A percentile compares a stretch with the other conserved stretches of the same genome.
phyloP scores from a whole-genome alignment of 1,284 basidiomycete species.

The Trichosporon sp. region DNA sequence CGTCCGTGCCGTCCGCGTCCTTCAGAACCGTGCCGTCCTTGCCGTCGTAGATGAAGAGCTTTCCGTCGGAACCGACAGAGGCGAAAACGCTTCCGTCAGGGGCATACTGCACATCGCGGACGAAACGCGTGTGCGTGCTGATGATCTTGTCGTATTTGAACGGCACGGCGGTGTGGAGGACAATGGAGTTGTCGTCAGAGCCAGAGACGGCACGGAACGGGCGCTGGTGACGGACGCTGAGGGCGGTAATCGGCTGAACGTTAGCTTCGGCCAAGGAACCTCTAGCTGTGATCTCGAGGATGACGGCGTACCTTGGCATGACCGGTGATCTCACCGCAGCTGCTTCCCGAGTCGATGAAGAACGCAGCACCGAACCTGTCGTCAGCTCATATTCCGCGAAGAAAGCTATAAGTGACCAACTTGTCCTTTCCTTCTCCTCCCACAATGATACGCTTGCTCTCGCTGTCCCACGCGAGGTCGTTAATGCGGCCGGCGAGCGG shows the following conservation, averaged over 20 bases:
- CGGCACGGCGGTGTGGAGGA: constrained; percentile 76
- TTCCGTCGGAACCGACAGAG: constrained; percentile 88
- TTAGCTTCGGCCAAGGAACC: background rate
- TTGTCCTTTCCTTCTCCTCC: constrained; percentile 94
- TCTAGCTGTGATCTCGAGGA: too few relatives aligned
- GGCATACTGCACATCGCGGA: constrained; percentile 86
- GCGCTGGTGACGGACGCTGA: constrained; percentile 83
- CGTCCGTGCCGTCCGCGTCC: constrained; percentile 64
- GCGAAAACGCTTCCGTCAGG: constrained; percentile 80
- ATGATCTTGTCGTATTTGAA: constrained; percentile 91
- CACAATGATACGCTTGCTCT: constrained; percentile 91
- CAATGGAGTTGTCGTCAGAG: constrained; percentile 78
- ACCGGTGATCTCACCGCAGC: constrained; percentile 89
- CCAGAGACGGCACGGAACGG: constrained; percentile 90
- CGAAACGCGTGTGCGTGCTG: constrained; percentile 87
- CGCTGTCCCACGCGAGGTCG: constrained; percentile 94
- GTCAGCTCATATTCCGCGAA: background rate
- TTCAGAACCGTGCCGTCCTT: constrained; percentile 77
- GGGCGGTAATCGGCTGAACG: constrained; percentile 76
- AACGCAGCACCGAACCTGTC: constrained; percentile 81
- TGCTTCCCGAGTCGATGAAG: constrained; percentile 82
- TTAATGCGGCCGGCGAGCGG: constrained; percentile 82
- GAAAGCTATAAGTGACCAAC: constrained; percentile 53
- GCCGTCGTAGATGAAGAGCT: constrained; percentile 88
- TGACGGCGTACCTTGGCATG: constrained; percentile 73